Conservation (phyloP, 2,329 filamentous ascomycete species). For the Apiospora koreana region DNA sequence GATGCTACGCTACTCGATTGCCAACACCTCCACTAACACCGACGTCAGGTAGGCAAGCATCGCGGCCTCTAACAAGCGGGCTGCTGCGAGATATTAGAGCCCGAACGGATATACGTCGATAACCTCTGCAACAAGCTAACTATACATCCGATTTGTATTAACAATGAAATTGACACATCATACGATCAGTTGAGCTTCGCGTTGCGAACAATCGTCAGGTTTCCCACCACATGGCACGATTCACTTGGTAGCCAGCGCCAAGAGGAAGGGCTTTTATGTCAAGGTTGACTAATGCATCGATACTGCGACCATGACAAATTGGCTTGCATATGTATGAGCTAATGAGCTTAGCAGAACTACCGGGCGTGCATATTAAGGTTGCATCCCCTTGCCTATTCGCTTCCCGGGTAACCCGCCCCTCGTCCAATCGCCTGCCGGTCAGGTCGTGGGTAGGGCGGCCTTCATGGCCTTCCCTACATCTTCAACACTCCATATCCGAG, state of each 20-base stretch:
- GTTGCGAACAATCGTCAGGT: background rate
- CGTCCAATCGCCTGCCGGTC: background rate
- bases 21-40: background rate
- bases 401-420: background rate
- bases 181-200: background rate
- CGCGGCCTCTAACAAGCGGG: too few relatives aligned
- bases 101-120: too few relatives aligned
- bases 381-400: background rate
- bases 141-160: background rate
- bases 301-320: background rate
- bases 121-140: background rate
- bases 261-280: background rate
- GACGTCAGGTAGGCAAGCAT: too few relatives aligned
- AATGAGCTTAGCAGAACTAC: background rate
- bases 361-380: background rate
- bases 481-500: background rate
- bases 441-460: background rate
- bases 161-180: background rate
- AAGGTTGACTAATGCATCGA: background rate
- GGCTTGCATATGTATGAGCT: background rate
- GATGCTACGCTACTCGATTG: background rate
- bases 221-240: background rate
- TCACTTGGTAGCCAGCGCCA: background rate
- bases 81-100: too few relatives aligned
- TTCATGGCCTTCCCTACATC: background rate